Base-by-base conservation (phyloP, 805 yeast genomes). In the Wickerhamomyces silvicola region DNA sequence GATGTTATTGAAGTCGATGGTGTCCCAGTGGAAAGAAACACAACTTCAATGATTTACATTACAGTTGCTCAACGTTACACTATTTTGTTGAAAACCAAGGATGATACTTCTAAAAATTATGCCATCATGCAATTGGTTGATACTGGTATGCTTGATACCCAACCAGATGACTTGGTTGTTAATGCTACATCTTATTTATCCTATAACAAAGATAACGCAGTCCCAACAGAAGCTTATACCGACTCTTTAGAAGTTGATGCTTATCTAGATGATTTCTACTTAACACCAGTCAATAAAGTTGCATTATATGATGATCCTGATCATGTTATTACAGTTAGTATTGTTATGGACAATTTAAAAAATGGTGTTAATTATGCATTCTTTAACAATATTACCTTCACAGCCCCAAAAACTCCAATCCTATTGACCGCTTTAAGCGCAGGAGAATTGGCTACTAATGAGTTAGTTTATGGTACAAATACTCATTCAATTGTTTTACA, bases 341-440 rank as follows among this genome's bases (percentile, higher is more conserved):
- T 92, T 36, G 56, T 60, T 18, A 87, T 92, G 97, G 79, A 81
- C 57, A 84, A 85, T 67, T 68, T 92, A 59, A 71, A 69, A 30
- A 66, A 86, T 58, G 98, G 98, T 66, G 68, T 80, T 41, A 87
- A 87, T 66, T 92, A 92, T 56, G 97, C 97, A n/a, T 82, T 90
- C 64, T 86, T 90, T 80, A 88, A 90, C 69, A 81, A 85, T 55
- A 67, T 83, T 52, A 72, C 94, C 16, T 92, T 74, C 60, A 65
- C 72, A 22, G 56, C 72, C 23, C 95, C 97, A 42, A 81, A 76
- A 60, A 94, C 90, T 11, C 98, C 98, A 30, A 64, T 88, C 6
- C 64, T 92, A 39, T 70, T 75, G 59, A 75, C 95, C 4, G 95
- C 73, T n/a, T 54, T 86, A 48, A 65, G 80, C 27, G 71, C 95